Percentiles rank a stretch among this genome's conserved stretches.
These are phyloP conservation scores for Fusarium kyushuense DNA, from an alignment of 2,329 filamentous ascomycete genomes.

Conservation along the genomic window DNA sequence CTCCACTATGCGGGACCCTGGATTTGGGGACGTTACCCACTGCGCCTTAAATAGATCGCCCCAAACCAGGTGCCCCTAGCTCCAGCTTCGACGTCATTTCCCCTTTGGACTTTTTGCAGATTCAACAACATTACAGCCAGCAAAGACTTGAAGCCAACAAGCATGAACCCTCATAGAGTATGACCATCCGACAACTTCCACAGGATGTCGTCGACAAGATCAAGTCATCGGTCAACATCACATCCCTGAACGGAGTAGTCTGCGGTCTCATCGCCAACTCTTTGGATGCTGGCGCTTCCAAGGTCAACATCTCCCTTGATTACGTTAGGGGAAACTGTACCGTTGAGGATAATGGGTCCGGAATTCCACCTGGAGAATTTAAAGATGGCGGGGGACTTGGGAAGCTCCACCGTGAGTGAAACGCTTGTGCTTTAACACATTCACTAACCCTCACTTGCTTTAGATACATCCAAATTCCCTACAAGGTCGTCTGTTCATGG, in stretches of 20 bases:
- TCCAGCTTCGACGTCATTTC: constrained; percentile 39
- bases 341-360: constrained; percentile 86
- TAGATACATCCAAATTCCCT: constrained; percentile 83
- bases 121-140: constrained; percentile 22
- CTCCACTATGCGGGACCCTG: constrained; percentile 41
- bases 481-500: constrained; percentile 67
- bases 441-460: constrained; percentile 21
- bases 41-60: constrained; percentile 39
- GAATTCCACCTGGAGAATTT: constrained; percentile 82
- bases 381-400: constrained; percentile 75
- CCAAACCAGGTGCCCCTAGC: constrained; percentile 24
- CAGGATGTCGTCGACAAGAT: constrained; percentile 80
- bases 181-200: constrained; percentile 78
- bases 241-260: constrained; percentile 77
- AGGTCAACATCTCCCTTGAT: constrained; percentile 78
- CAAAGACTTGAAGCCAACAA: constrained; percentile 6
- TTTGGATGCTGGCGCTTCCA: constrained; percentile 80
- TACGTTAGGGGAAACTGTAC: constrained; percentile 80
- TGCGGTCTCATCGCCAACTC: constrained; percentile 84
- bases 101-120: constrained; percentile 6
- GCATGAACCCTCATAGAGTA: constrained; percentile 51
- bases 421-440: constrained; percentile 1
- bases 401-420: constrained; percentile 74
- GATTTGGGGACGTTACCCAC: constrained; percentile 39
- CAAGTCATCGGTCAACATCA: constrained; percentile 85